Evolutionary conservation across 306 rosid species (phyloP).

Genomic region (Rosa multiflora): DNA sequence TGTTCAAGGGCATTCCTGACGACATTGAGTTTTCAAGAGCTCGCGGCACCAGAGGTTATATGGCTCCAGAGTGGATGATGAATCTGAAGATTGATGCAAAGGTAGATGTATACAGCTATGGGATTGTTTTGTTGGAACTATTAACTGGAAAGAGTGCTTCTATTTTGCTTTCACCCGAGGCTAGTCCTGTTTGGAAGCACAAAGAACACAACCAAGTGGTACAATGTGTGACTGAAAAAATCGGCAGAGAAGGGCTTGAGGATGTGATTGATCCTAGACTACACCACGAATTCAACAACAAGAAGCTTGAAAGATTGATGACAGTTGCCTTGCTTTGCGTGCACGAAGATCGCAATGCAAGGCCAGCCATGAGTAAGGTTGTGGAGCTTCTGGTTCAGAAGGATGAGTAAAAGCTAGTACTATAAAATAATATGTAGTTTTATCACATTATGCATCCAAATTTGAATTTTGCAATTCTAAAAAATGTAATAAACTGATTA

Average conservation of each 20-base stretch:
- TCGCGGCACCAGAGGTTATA: slow-evolving; percentile 44
- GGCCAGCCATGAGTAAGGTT: slow-evolving; percentile 45
- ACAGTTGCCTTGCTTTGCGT: slow-evolving; percentile 33
- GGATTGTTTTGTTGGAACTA: slow-evolving; percentile 42
- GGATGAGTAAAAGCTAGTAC: not conserved
- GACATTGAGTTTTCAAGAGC: slow-evolving; percentile 31
- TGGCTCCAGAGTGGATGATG: slow-evolving; percentile 54
- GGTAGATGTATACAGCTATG: slow-evolving; percentile 49
- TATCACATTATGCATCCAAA: not conserved
- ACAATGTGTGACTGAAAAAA: slow-evolving; percentile 27
- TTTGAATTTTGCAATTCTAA: not conserved
- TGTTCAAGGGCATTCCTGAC: slow-evolving; percentile 30
- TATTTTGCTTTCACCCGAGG: not conserved
- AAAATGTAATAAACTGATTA: not conserved
- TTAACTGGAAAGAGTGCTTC: slow-evolving; percentile 37
- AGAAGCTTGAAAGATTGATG: slow-evolving; percentile 24
- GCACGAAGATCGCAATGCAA: slow-evolving; percentile 34
- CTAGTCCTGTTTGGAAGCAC: not conserved
- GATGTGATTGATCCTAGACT: slow-evolving; percentile 33
- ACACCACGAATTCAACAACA: not conserved
- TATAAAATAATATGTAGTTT: not conserved
- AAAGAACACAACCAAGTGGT: slow-evolving; percentile 20
- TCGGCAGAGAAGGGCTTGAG: slow-evolving; percentile 23
- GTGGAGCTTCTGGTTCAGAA: slow-evolving; percentile 28
- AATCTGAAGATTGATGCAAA: slow-evolving; percentile 40